Percentiles rank a stretch among this genome's conserved stretches.
These are phyloP conservation scores for Penicillium waksmanii DNA, from an alignment of 495 filamentous ascomycete genomes.

Conservation along the genomic window DNA sequence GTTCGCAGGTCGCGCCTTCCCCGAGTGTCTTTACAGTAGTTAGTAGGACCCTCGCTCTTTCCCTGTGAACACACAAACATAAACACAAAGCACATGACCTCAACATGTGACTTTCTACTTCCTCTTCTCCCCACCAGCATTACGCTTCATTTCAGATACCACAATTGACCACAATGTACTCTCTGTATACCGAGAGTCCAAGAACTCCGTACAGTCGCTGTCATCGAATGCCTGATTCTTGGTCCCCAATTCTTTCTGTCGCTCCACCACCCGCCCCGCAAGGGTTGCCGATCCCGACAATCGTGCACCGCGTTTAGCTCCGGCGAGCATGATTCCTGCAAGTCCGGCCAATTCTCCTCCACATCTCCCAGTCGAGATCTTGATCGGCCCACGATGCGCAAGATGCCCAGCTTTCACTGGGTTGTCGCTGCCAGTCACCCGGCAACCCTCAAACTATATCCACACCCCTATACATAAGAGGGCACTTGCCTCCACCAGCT, in stretches of 20 bases:
- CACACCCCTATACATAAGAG: neutral
- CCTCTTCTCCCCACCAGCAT: neutral
- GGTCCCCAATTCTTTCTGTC: constrained; percentile 1
- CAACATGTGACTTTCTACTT: neutral
- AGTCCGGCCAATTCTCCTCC: neutral
- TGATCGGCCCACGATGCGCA: neutral
- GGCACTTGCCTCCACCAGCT: neutral
- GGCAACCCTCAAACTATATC: neutral
- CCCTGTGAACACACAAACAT: no score
- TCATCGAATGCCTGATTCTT: no score
- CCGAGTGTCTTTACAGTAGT: no score
- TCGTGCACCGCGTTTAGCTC: constrained; percentile 5
- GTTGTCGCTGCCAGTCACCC: neutral
- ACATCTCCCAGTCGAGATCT: constrained; percentile 2
- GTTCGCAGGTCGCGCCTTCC: neutral
- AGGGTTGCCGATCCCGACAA: constrained; percentile 22
- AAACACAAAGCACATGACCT: no score
- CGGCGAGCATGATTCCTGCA: constrained; percentile 1
- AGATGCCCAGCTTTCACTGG: neutral
- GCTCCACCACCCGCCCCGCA: constrained; percentile 1
- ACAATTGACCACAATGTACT: no score
- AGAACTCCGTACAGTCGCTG: no score
- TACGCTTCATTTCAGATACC: no score
- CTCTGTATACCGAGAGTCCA: no score
- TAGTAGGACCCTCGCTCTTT: no score